Conservation (phyloP, 2,329 filamentous ascomycete genomes). For the Rhynchosporium graminicola region DNA sequence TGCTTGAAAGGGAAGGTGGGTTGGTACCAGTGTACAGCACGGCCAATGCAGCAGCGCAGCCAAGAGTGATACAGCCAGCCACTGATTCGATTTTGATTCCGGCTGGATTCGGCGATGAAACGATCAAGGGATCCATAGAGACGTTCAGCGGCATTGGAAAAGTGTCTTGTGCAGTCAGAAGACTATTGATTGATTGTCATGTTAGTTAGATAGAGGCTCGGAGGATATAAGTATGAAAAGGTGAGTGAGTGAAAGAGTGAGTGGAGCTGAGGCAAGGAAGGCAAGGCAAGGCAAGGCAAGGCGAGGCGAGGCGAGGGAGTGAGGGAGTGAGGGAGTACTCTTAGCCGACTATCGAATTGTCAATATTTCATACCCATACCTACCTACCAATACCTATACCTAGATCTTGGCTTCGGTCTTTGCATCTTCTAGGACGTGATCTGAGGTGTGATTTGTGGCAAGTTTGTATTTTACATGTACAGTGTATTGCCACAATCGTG, state of each 20-base stretch:
- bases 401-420: no score
- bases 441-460: not conserved
- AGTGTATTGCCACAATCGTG: not conserved
- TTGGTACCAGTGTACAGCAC: no score
- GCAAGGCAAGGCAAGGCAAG: not conserved
- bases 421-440: not conserved
- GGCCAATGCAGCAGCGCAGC: conserved; percentile 5
- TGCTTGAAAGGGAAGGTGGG: conserved; percentile 5
- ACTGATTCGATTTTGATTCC: not conserved
- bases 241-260: no score
- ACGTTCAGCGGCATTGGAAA: no score
- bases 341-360: conserved; percentile 1
- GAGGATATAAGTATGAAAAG: no score
- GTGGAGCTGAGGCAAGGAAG: no score
- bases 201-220: no score
- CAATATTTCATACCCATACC: not conserved
- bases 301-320: not conserved
- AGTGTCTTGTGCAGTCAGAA: no score
- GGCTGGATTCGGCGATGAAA: not conserved
- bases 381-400: no score
- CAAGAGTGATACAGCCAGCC: conserved; percentile 6
- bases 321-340: conserved; percentile 9
- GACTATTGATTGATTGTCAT: no score
- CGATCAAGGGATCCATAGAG: no score
- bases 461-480: no score